A percentile compares a stretch with the other conserved stretches of the same genome.
phyloP scores from a whole-genome alignment of 2,329 filamentous ascomycete genomes.

The Thermomyces lanuginosus region DNA sequence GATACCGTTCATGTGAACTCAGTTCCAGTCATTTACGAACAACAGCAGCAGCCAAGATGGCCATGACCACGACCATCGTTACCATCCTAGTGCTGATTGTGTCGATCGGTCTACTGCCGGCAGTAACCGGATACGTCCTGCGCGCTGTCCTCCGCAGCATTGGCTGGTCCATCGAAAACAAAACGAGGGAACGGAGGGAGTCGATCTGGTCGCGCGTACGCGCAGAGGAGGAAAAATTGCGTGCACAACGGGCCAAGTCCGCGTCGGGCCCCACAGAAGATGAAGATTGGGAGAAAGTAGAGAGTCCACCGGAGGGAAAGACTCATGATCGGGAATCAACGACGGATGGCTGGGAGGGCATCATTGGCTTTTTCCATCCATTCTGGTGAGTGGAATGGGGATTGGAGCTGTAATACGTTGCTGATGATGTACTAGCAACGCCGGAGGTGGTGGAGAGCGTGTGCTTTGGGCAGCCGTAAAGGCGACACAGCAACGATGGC shows the following conservation, averaged over 20 bases:
- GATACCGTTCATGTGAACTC: no score
- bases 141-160: constrained; percentile 26
- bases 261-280: constrained; percentile 29
- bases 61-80: constrained; percentile 17
- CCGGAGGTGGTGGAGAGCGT: constrained; percentile 84
- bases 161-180: constrained; percentile 47
- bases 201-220: constrained; percentile 35
- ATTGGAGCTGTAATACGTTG: not conserved
- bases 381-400: constrained; percentile 51
- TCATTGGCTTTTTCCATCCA: constrained; percentile 93
- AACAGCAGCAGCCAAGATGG: constrained; percentile 13
- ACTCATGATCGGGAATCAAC: constrained; percentile 28
- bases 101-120: constrained; percentile 20
- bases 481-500: constrained; percentile 77
- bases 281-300: constrained; percentile 56
- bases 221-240: constrained; percentile 26
- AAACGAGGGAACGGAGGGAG: constrained; percentile 45
- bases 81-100: constrained; percentile 18
- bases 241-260: constrained; percentile 13
- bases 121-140: constrained; percentile 17
- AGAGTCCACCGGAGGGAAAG: constrained; percentile 33
- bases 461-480: constrained; percentile 92
- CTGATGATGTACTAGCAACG: constrained; percentile 48
- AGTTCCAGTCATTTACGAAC: no score
- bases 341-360: constrained; percentile 56